Evolutionary conservation across 164 flowering plant genomes (phyloP).

Genomic region (Piper betle): DNA sequence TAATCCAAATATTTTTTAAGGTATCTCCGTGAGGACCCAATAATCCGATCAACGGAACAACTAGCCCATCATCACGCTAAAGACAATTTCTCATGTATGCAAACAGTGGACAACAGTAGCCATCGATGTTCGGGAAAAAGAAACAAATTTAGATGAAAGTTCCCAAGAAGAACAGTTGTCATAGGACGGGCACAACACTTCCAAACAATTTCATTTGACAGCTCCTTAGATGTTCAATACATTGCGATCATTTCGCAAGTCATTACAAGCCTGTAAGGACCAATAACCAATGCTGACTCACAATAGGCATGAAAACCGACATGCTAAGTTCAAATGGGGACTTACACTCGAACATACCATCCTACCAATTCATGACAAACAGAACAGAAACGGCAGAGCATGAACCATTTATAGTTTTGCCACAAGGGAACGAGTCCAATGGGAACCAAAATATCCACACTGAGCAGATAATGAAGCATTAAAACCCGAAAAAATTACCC

Average conservation of each 20-base stretch:
- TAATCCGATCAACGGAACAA: too few species aligned
- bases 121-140: background rate
- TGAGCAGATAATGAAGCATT: slow-evolving; percentile 9
- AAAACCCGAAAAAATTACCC: background rate
- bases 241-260: slow-evolving; percentile 42
- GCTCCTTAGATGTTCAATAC: slow-evolving; percentile 45
- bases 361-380: background rate
- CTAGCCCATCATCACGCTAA: too few species aligned
- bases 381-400: background rate
- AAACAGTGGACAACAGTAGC: too few species aligned
- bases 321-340: too few species aligned
- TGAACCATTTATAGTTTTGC: background rate
- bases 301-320: too few species aligned
- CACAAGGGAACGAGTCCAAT: slow-evolving; percentile 9
- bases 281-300: slow-evolving; percentile 15
- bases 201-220: slow-evolving; percentile 2
- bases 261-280: slow-evolving; percentile 46
- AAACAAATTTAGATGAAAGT: background rate
- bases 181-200: too few species aligned
- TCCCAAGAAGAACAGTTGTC: too few species aligned
- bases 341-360: background rate
- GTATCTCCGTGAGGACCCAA: too few species aligned
- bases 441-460: slow-evolving; percentile 1
- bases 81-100: too few species aligned
- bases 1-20: too few species aligned